Evolutionary conservation across 495 filamentous ascomycete genomes (phyloP).

Genomic region (Podospora sp.): DNA sequence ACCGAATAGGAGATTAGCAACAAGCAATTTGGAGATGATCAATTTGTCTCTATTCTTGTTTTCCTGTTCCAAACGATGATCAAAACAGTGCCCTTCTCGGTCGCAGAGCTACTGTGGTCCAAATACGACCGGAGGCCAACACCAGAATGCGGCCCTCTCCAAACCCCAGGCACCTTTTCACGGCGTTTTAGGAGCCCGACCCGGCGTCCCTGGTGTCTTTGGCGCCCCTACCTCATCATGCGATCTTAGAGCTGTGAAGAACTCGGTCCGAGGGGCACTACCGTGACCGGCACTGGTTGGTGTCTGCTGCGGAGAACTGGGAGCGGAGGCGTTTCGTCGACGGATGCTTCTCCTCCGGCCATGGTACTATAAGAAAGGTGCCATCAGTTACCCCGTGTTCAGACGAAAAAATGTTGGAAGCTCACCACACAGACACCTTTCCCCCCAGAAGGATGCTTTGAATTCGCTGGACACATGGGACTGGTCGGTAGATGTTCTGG

Average conservation of each 20-base stretch:
- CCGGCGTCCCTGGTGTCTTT: neutral
- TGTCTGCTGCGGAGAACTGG: neutral
- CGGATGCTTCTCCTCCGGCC: slow-evolving; percentile 14
- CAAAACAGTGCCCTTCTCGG: neutral
- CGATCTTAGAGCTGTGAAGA: neutral
- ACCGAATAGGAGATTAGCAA: too few species aligned
- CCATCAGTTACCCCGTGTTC: too few species aligned
- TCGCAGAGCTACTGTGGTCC: neutral
- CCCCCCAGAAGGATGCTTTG: slow-evolving; percentile 53
- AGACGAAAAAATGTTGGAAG: too few species aligned
- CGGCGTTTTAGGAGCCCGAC: neutral
- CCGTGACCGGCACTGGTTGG: neutral
- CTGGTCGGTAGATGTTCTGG: slow-evolving; percentile 68
- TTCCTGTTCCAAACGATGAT: neutral
- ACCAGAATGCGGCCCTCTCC: neutral
- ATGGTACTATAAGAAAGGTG: slow-evolving; percentile 25
- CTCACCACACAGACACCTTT: slow-evolving; percentile 57
- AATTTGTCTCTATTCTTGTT: neutral
- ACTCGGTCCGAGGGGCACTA: neutral
- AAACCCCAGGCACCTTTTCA: neutral
- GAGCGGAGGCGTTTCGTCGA: neutral
- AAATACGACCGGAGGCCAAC: neutral
- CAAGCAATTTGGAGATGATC: neutral
- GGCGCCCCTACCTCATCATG: neutral
- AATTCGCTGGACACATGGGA: slow-evolving; percentile 64